phyloP scores from a whole-genome alignment of 768 basidiomycete species.

The Suillus occidentalis region DNA sequence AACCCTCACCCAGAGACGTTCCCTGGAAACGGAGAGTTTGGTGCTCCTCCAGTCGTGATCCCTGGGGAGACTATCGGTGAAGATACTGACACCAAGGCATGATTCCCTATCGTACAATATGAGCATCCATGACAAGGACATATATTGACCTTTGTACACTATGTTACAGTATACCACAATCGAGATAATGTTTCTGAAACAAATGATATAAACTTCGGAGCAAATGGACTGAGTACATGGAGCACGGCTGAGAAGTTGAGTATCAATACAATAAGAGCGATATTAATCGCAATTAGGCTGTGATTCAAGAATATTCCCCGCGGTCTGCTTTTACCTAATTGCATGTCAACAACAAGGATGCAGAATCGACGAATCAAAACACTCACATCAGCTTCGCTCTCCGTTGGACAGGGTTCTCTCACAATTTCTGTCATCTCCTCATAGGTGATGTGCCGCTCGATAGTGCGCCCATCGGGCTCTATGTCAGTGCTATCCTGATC shows the following conservation, averaged over 20 bases:
- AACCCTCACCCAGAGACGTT: conserved; percentile 22
- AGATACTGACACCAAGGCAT: conserved; percentile 5
- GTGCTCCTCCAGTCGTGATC: conserved; percentile 25
- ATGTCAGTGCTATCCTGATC: conserved; percentile 18
- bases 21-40: conserved; percentile 30
- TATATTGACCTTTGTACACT: not conserved
- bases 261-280: not conserved
- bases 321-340: conserved; percentile 1
- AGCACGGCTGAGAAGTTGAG: not conserved
- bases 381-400: conserved; percentile 20
- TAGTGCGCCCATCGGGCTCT: conserved; percentile 26
- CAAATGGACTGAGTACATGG: not conserved
- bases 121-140: not conserved
- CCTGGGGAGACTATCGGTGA: conserved; percentile 29
- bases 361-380: not conserved
- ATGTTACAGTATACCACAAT: not conserved
- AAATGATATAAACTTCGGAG: not conserved
- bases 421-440: conserved; percentile 12
- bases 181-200: not conserved
- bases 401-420: conserved; percentile 4
- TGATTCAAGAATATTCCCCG: conserved; percentile 2
- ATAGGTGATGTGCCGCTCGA: conserved; percentile 17
- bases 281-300: too few species aligned
- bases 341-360: not conserved
- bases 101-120: not conserved